Percentiles rank a stretch among this genome's conserved stretches.
phyloP scores from a whole-genome alignment of 1,284 basidiomycete species.

The Somion occarium region DNA sequence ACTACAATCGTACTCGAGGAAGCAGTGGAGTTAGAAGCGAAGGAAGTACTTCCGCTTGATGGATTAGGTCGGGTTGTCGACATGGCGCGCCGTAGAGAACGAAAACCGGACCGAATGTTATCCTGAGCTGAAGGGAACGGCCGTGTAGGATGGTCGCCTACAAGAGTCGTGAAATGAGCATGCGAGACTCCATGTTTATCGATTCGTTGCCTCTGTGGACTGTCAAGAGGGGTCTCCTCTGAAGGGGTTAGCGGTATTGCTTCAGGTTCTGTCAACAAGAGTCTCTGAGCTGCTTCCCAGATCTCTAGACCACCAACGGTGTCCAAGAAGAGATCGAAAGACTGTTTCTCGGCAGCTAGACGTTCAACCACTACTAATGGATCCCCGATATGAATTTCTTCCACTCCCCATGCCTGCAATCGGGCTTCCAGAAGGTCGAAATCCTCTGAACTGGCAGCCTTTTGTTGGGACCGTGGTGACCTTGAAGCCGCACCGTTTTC shows the following conservation, averaged over 20 bases:
- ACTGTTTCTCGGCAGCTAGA: conserved; percentile 48
- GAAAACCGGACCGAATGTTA: conserved; percentile 64
- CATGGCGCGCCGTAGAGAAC: conserved; percentile 47
- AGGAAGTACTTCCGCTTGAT: no score
- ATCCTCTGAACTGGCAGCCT: conserved; percentile 8
- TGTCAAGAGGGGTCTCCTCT: not conserved
- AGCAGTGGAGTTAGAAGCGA: not conserved
- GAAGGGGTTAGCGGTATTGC: conserved; percentile 7
- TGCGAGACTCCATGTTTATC: conserved; percentile 12
- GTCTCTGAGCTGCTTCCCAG: conserved; percentile 64
- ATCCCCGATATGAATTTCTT: conserved; percentile 60
- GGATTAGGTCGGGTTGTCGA: conserved; percentile 10
- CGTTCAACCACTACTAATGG: conserved; percentile 50
- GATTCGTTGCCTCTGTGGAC: not conserved
- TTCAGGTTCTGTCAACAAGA: conserved; percentile 37
- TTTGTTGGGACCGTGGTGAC: conserved; percentile 4
- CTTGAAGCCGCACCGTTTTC: conserved; percentile 6
- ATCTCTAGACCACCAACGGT: conserved; percentile 73
- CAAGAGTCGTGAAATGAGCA: conserved; percentile 69
- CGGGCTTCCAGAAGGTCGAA: conserved; percentile 46
- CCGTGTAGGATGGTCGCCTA: conserved; percentile 60
- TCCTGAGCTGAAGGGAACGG: conserved; percentile 65
- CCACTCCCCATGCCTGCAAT: conserved; percentile 56
- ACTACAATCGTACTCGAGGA: not conserved
- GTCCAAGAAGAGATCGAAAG: conserved; percentile 78